Percentiles rank a stretch among this genome's conserved stretches.
Conservation (phyloP, 2,329 filamentous ascomycete species). For the Akanthomyces lecanii region DNA sequence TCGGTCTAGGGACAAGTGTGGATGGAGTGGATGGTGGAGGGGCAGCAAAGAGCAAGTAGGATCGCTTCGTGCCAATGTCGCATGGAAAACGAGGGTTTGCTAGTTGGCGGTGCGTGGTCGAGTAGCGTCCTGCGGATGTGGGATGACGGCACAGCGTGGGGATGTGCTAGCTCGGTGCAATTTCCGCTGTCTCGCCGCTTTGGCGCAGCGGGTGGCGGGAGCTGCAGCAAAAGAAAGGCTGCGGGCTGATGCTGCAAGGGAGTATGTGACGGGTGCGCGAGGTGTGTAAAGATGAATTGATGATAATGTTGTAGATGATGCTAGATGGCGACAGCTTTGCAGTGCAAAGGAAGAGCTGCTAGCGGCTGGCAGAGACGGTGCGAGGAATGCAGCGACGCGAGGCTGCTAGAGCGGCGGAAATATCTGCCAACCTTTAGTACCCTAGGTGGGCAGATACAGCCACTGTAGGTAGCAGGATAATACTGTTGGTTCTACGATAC, state of each 20-base stretch:
- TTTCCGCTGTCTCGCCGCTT: slow-evolving; percentile 8
- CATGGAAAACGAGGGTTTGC: background rate
- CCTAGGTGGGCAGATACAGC: too few relatives aligned
- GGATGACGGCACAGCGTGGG: slow-evolving; percentile 1
- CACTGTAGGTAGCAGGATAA: too few relatives aligned
- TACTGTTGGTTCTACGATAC: too few relatives aligned
- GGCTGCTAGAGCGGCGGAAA: too few relatives aligned
- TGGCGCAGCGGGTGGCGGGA: background rate
- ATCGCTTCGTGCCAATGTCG: background rate
- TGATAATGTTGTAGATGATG: background rate
- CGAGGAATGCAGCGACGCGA: background rate
- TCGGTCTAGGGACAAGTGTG: background rate
- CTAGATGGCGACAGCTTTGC: background rate
- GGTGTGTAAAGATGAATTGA: background rate
- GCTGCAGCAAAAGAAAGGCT: background rate
- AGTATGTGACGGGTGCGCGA: background rate
- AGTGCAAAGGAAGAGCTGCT: background rate
- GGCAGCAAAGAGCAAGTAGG: background rate
- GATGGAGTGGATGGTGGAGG: background rate
- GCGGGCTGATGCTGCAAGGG: background rate
- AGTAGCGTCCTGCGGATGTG: background rate
- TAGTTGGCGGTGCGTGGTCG: background rate
- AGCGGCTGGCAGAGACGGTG: background rate
- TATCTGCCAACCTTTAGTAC: too few relatives aligned
- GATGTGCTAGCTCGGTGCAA: slow-evolving; percentile 2